Percentiles rank a stretch among this genome's conserved stretches.
These are phyloP conservation scores for Sphagnum fallax DNA, from an alignment of 228 moss, liverwort and hornwort species.

Conservation along the genomic window DNA sequence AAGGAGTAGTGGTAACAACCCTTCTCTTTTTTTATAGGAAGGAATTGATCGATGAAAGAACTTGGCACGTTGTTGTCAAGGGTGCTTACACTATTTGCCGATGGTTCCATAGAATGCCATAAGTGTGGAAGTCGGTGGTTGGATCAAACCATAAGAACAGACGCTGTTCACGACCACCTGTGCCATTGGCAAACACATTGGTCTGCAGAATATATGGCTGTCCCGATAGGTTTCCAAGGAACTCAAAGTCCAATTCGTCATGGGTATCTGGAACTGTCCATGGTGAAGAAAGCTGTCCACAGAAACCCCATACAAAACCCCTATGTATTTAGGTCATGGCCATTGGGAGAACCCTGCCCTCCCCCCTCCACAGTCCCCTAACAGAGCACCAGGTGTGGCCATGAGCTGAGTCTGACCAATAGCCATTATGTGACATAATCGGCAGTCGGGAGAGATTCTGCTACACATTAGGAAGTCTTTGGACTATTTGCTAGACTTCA, in stretches of 20 bases:
- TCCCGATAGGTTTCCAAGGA: not conserved
- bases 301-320: not conserved
- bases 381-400: too few species aligned
- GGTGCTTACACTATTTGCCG: not conserved
- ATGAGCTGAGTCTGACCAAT: too few species aligned
- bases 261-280: not conserved
- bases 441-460: too few species aligned
- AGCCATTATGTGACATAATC: too few species aligned
- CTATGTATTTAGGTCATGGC: not conserved
- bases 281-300: not conserved
- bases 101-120: not conserved
- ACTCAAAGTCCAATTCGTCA: not conserved
- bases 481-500: too few species aligned
- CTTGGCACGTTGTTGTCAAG: not conserved
- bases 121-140: not conserved
- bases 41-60: too few species aligned
- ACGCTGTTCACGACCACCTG: not conserved
- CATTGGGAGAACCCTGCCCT: not conserved
- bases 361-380: too few species aligned
- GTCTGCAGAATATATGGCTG: not conserved
- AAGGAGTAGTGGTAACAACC: too few species aligned
- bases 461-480: too few species aligned
- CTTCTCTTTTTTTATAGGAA: too few species aligned
- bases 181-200: not conserved
- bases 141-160: not conserved